A percentile compares a stretch with the other conserved stretches of the same genome.
Conservation (phyloP, 139 green algal genomes). For the Picochlorum sp. region DNA sequence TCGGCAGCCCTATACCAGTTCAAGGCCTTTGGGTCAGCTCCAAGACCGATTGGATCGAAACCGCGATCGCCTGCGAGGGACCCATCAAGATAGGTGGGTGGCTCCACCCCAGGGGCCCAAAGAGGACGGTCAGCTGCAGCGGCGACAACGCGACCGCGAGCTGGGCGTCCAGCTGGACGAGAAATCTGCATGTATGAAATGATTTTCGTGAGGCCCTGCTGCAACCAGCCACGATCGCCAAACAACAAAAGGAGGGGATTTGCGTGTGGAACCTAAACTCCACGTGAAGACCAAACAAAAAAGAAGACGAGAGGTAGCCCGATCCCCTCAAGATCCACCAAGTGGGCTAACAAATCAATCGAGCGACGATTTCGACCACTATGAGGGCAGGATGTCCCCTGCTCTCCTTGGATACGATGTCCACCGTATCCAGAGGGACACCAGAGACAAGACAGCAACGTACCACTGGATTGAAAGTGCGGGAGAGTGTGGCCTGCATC, state of each 20-base stretch:
- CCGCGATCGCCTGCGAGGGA: background rate
- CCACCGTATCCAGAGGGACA: background rate
- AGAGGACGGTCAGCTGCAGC: conserved; percentile 2
- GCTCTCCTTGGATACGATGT: too few species aligned
- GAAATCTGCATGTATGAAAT: background rate
- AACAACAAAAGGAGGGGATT: too few species aligned
- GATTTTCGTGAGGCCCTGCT: too few species aligned
- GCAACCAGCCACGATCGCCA: background rate
- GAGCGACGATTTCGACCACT: too few species aligned
- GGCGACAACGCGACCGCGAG: background rate
- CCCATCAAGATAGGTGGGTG: background rate
- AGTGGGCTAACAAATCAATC: too few species aligned
- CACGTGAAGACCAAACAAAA: too few species aligned
- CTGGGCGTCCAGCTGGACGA: background rate
- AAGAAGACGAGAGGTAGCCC: too few species aligned
- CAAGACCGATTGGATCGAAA: conserved; percentile 65
- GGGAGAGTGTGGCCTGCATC: background rate
- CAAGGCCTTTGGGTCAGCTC: conserved; percentile 42
- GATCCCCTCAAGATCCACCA: too few species aligned
- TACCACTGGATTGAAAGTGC: conserved; percentile 1
- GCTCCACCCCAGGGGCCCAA: background rate
- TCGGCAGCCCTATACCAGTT: conserved; percentile 52
- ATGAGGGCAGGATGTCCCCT: too few species aligned
- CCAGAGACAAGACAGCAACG: background rate
- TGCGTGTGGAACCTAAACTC: too few species aligned